phyloP scores from a whole-genome alignment of 768 basidiomycete species.

The Xanthoconium stramineum region DNA sequence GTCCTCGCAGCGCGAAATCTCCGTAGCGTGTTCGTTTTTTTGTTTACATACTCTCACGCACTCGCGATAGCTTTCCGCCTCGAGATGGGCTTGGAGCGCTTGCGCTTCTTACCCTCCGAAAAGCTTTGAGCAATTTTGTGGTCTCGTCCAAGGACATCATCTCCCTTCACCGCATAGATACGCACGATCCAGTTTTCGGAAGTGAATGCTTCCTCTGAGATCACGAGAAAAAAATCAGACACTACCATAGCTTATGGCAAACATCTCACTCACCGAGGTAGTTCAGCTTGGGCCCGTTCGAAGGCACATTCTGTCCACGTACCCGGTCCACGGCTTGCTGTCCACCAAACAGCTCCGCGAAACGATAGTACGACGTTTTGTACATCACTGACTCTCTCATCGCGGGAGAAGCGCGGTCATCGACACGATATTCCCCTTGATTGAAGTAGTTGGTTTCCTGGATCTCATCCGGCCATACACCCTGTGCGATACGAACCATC shows the following conservation, averaged over 20 bases:
- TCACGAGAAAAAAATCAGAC: slow-evolving; percentile 1
- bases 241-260: not conserved
- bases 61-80: slow-evolving; percentile 48
- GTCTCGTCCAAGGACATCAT: slow-evolving; percentile 88
- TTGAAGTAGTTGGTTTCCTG: slow-evolving; percentile 96
- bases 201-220: slow-evolving; percentile 92
- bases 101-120: slow-evolving; percentile 83
- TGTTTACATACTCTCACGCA: slow-evolving; percentile 11
- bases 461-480: slow-evolving; percentile 98
- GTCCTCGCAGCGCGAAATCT: not conserved
- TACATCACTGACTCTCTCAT: slow-evolving; percentile 99
- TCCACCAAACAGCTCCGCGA: slow-evolving; percentile 82
- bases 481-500: slow-evolving; percentile 96
- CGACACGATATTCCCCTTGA: slow-evolving; percentile 90
- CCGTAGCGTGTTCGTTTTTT: not conserved
- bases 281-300: slow-evolving; percentile 76
- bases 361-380: slow-evolving; percentile 98
- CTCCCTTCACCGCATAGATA: slow-evolving; percentile 93
- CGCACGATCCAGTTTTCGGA: slow-evolving; percentile 99
- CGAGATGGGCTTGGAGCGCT: slow-evolving; percentile 65
- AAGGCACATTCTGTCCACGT: slow-evolving; percentile 79
- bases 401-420: slow-evolving; percentile 74
- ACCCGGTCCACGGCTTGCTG: slow-evolving; percentile 79
- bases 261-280: slow-evolving; percentile 63
- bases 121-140: slow-evolving; percentile 87